Conservation (phyloP, 106 monocot genomes). For the Platanthera zijinensis region DNA sequence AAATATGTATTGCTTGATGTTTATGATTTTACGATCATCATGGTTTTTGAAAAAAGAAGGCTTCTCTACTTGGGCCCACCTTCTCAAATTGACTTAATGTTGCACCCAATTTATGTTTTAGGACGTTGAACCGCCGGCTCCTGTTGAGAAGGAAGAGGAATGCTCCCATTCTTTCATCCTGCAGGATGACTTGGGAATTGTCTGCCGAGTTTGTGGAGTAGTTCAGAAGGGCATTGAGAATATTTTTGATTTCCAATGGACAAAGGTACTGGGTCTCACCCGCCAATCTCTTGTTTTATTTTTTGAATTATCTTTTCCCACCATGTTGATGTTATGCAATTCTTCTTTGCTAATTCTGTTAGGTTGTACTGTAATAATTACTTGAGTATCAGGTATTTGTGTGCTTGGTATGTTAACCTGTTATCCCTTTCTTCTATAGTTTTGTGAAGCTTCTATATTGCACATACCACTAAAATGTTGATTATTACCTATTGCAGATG, state of each 20-base stretch:
- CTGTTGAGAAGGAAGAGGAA: constrained; percentile 32
- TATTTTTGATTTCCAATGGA: constrained; percentile 85
- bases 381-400: neutral
- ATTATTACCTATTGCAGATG: no score
- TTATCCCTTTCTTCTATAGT: neutral
- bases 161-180: constrained; percentile 53
- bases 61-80: neutral
- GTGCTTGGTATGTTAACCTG: neutral
- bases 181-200: constrained; percentile 71
- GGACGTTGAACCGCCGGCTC: constrained; percentile 18
- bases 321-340: neutral
- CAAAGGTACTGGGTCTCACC: constrained; percentile 42
- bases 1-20: neutral
- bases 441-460: neutral
- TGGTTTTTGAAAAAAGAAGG: neutral
- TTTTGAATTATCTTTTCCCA: neutral
- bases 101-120: constrained; percentile 7
- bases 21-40: neutral
- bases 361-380: neutral
- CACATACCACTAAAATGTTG: neutral
- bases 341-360: neutral
- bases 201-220: constrained; percentile 77
- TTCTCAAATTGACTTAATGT: neutral
- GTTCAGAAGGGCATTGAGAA: constrained; percentile 67
- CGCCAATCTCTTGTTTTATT: neutral